phyloP scores from a whole-genome alignment of 1,284 basidiomycete genomes.

The Chalciporus sp. region DNA sequence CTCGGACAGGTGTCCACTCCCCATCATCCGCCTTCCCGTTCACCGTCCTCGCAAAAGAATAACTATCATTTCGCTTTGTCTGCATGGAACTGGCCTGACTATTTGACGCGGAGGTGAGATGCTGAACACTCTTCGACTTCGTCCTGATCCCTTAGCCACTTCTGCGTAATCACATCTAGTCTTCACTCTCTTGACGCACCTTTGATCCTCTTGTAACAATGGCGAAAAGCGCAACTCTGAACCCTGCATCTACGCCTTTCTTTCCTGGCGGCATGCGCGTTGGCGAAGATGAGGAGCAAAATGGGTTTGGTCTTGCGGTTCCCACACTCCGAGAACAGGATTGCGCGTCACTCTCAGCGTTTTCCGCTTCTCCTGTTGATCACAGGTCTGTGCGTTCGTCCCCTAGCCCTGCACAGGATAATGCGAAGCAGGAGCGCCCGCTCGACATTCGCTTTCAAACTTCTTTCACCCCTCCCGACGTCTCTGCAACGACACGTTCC shows the following conservation, averaged over 20 bases:
- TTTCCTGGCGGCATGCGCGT: slow-evolving; percentile 68
- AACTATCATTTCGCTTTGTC: slow-evolving; percentile 1
- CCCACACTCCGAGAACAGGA: slow-evolving; percentile 56
- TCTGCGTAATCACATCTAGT: slow-evolving; percentile 9
- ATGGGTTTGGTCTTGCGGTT: slow-evolving; percentile 47
- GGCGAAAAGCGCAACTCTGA: slow-evolving; percentile 73
- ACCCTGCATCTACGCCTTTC: slow-evolving; percentile 81
- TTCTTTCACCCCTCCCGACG: slow-evolving; percentile 41
- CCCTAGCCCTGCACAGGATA: slow-evolving; percentile 59
- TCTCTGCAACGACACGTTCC: slow-evolving; percentile 50
- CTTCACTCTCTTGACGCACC: slow-evolving; percentile 13
- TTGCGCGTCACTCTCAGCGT: slow-evolving; percentile 53
- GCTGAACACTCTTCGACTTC: neutral
- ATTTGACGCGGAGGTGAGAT: slow-evolving; percentile 28
- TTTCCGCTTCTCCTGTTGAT: slow-evolving; percentile 63
- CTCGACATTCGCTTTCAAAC: slow-evolving; percentile 34
- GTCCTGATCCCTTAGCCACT: neutral
- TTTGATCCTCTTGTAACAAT: slow-evolving; percentile 44
- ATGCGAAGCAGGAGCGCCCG: slow-evolving; percentile 19
- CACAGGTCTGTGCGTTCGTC: slow-evolving; percentile 69
- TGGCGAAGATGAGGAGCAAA: slow-evolving; percentile 53
- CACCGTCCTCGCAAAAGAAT: neutral
- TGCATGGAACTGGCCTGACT: slow-evolving; percentile 33
- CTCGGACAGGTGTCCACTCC: slow-evolving; percentile 10
- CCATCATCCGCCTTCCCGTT: slow-evolving; percentile 2